Percentiles rank a stretch among this genome's conserved stretches.
phyloP scores from a whole-genome alignment of 495 filamentous ascomycete genomes.

The Xylaria intraflava region DNA sequence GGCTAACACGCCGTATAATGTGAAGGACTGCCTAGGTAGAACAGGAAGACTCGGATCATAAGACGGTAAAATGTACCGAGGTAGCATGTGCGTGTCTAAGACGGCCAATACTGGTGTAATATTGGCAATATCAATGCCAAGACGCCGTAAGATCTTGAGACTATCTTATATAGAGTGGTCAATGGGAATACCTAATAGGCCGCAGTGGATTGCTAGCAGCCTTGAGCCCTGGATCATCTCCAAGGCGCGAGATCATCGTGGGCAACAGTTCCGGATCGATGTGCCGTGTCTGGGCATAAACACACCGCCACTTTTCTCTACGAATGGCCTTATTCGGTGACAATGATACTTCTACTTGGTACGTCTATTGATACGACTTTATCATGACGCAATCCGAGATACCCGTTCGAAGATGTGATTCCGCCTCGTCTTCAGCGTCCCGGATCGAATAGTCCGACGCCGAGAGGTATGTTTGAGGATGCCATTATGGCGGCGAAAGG shows the following conservation, averaged over 20 bases:
- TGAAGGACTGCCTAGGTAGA: background rate
- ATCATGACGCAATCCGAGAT: background rate
- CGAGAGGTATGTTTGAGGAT: background rate
- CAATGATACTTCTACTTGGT: background rate
- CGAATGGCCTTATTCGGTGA: background rate
- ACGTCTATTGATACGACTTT: background rate
- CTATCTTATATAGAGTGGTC: background rate
- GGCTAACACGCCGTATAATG: background rate
- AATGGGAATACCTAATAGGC: background rate
- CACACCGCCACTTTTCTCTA: background rate
- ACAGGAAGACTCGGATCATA: background rate
- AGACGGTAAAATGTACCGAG: background rate
- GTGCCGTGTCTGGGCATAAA: background rate
- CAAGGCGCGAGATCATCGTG: background rate
- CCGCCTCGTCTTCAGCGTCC: background rate
- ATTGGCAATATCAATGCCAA: background rate
- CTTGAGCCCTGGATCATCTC: background rate
- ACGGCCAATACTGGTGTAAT: background rate
- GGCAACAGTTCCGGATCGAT: background rate
- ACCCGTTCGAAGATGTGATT: background rate
- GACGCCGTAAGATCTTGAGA: background rate
- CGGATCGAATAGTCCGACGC: background rate
- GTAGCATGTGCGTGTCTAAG: background rate
- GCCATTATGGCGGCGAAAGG: background rate
- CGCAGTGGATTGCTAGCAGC: background rate